These are phyloP conservation scores for Aegilops speltoides DNA, from an alignment of 176 grass and related monocot species.

Conservation along the genomic window DNA sequence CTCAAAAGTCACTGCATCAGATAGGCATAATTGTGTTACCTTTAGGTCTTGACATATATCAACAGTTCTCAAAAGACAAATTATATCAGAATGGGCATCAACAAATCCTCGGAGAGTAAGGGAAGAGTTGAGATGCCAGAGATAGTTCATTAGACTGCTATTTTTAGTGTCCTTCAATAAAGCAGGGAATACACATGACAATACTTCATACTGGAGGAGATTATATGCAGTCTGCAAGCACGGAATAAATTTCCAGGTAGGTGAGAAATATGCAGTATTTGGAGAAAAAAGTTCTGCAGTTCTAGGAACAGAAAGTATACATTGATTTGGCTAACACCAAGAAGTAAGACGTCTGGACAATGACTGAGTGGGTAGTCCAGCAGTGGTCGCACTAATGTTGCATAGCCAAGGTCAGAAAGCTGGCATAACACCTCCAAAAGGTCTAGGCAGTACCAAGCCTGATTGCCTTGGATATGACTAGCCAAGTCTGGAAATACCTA, in stretches of 20 bases:
- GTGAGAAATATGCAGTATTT: conserved; percentile 23
- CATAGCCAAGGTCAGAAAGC: conserved; percentile 80
- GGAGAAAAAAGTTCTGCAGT: not conserved
- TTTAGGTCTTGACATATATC: conserved; percentile 83
- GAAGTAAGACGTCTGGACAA: conserved; percentile 73
- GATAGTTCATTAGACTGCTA: conserved; percentile 50
- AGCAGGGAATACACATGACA: conserved; percentile 66
- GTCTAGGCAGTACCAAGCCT: conserved; percentile 87
- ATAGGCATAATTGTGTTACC: conserved; percentile 44
- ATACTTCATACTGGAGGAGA: conserved; percentile 80
- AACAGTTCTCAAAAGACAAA: conserved; percentile 63
- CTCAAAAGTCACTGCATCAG: not conserved
- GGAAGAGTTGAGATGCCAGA: conserved; percentile 70
- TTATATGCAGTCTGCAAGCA: conserved; percentile 87
- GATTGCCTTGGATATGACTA: conserved; percentile 62
- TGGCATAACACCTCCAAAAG: conserved; percentile 83
- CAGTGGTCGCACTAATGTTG: conserved; percentile 54
- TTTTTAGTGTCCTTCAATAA: conserved; percentile 68
- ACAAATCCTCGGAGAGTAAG: conserved; percentile 82
- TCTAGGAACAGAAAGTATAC: conserved; percentile 37
- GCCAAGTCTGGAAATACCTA: conserved; percentile 70
- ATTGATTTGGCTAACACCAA: conserved; percentile 77
- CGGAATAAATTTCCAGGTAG: not conserved
- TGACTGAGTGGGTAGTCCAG: conserved; percentile 68
- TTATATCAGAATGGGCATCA: conserved; percentile 63